Base-by-base conservation (phyloP, 371 early-diverging fungal species). In the Rhizopus sp. region DNA sequence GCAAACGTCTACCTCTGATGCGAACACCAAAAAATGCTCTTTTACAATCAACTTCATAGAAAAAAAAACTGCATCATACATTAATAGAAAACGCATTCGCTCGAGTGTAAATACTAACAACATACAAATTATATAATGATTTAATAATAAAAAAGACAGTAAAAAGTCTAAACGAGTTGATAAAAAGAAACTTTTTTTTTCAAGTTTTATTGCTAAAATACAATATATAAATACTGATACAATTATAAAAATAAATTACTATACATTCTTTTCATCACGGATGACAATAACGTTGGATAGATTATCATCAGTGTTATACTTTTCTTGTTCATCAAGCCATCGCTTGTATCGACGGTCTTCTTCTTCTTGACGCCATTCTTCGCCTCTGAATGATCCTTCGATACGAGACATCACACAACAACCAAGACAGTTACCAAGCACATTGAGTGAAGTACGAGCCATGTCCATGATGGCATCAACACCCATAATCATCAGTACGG, bases 381-480 rank as follows among this genome's bases (percentile, higher is more conserved):
- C 70, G 55, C 82, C 80, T 35, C 83, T 83, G 80, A 88, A 92
- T 15, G 77, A 76, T 2, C 88, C 87, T 66, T 92, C 93, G 74
- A 88, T 82, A 37, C 82, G 79, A 30, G 92, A 74, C 66, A 92
- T 81, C 40, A 88, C 86, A 42, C 84, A 84, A 37, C 86, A 80
- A 7, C 88, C 92, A 4, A 89, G 66, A 65, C 89, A 89, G 74
- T 92, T 90, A 23, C 91, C 91, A 34, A 84, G 57, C 9, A 88
- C 80, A 59, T 92, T 92, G 63, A 88, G 69, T 5, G 85, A 77
- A 0, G 91, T 91, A 39, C 93, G 77, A 37, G 80, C 88, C 91
- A 92, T 91, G 63, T 91, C 91, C 87, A 87, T 83, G 57, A 87
- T 82, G 15, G 85, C 90, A 62, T 92, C 91, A 4, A 89, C 89